Base-by-base conservation (phyloP, 73 alveolate species). In the Uronychia binucleata region DNA sequence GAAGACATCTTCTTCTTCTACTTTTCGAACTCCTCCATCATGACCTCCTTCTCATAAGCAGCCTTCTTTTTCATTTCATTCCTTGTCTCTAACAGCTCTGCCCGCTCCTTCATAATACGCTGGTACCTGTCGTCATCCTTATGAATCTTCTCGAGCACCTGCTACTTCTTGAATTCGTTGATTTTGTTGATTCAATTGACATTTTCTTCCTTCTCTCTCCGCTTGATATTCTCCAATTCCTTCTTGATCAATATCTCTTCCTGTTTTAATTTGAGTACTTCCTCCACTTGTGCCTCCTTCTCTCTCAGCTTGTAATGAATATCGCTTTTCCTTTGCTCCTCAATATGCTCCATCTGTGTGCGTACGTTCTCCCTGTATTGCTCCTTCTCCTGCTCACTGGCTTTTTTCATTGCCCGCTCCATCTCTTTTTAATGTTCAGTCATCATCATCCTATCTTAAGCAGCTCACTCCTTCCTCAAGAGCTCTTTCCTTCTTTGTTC, bases 21-120 rank as follows among this genome's bases (percentile, higher is more conserved):
- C 26, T 58, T 31, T 30, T 78, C 84, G 29, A 78, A 78, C 1
- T 78, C 75, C 75, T 78, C 75, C 84, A 78, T 78, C 84, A 78
- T 78, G 28, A 31, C 33, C 1, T 8, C 84, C 35, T 78, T 78
- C 33, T 78, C 84, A 5, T 26, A 19, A 26, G 26, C 75, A 31
- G 84, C 67, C 35, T 78, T 26, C 26, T 30, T 78, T 29, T 78
- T 78, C 13, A 78, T 78, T 33, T 31, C 46, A 1, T 31, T 78
- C n/a, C 84, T 31, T 58, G 35, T 33, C 33, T 78, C 84, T 25
- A 30, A 26, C 1, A 34, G 34, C 1, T 34, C 35, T 0, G 30
- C 35, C 33, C 59, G 30, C 32, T 78, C 84, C 1, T 78, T 34
- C 67, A 78, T 31, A 26, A 78, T 30, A 1, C 33, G 26, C 27